These are phyloP conservation scores for Acacia melanoxylon DNA, from an alignment of 306 rosid species.

Conservation along the genomic window DNA sequence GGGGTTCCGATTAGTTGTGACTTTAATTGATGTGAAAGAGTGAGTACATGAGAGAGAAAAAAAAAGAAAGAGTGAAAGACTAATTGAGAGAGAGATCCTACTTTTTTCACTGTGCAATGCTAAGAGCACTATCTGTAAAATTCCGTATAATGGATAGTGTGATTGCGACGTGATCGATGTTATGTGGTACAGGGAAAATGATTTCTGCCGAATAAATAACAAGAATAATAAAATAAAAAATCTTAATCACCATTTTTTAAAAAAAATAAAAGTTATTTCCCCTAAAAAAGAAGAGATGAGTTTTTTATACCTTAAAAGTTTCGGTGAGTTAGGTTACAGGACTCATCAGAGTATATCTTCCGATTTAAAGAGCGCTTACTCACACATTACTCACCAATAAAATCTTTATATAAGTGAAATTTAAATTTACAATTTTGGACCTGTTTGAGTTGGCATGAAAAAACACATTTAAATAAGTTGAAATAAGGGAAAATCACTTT, in stretches of 20 bases:
- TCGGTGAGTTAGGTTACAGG: rapidly evolving
- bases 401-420: too few relatives aligned
- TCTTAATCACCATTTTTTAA: too few relatives aligned
- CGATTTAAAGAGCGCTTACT: too few relatives aligned
- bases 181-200: neutral
- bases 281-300: too few relatives aligned
- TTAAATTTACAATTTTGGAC: too few relatives aligned
- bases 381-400: rapidly evolving
- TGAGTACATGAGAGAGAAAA: neutral
- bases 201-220: too few relatives aligned
- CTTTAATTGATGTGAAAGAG: conserved; percentile 22
- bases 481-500: too few relatives aligned
- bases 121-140: conserved; percentile 2
- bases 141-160: conserved; percentile 17
- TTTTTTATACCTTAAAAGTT: too few relatives aligned
- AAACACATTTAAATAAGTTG: too few relatives aligned
- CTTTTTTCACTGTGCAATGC: conserved; percentile 16
- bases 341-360: rapidly evolving
- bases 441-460: too few relatives aligned
- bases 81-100: neutral
- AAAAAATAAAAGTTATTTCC: too few relatives aligned
- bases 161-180: conserved; percentile 44
- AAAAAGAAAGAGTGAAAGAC: neutral
- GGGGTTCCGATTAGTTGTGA: conserved; percentile 25
- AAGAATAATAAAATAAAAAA: too few relatives aligned